Base-by-base conservation (phyloP, 2,329 filamentous ascomycete genomes). In the Sporothrix phasma region DNA sequence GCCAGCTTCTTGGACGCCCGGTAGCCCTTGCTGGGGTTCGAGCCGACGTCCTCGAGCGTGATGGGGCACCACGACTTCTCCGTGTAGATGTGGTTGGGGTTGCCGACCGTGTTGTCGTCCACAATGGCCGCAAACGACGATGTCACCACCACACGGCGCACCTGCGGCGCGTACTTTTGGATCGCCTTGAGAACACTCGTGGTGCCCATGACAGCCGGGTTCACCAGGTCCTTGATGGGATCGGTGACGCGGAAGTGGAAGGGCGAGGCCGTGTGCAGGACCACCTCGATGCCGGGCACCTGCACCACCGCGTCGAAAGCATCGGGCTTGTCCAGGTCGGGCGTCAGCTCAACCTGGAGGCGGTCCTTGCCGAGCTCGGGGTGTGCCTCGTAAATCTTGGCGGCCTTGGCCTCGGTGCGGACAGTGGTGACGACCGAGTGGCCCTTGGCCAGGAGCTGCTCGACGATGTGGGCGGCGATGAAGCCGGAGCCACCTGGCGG, bases 151-250 rank as follows among this genome's bases (percentile, higher is more conserved):
- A 95, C 88, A 66, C 87, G 82, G 76, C 87, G 90, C 61, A 95
- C 88, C 5, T 68, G 68, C 0, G 81, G 81, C 0, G 81, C 71
- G 72, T 82, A 68, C 66, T 78, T 77, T 70, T 87, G 85, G 67
- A 93, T 80, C 19, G 89, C 86, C 68, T 87, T 82, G 41, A 90
- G 85, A 63, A 94, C 84, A 39, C 87, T 88, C 68, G 86, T 88
- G 1, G 82, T 84, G 67, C 82, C 84, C 62, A 80, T 75, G 53
- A 85, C 74, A 4, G 83, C 84, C 1, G 84, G 84, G 69, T 84
- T 79, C 64, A 86, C 73, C 34, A 87, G 76, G 64, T 85, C 83
- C 61, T 73, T 79, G 66, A 79, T 71, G 10, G 80, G 74, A 68
- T 84, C 81, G 54, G 73, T 76, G 68, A 76, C 79, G 2, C 79